phyloP scores from a whole-genome alignment of 2,329 filamentous ascomycete species.

The Ophiosphaerella narmari region DNA sequence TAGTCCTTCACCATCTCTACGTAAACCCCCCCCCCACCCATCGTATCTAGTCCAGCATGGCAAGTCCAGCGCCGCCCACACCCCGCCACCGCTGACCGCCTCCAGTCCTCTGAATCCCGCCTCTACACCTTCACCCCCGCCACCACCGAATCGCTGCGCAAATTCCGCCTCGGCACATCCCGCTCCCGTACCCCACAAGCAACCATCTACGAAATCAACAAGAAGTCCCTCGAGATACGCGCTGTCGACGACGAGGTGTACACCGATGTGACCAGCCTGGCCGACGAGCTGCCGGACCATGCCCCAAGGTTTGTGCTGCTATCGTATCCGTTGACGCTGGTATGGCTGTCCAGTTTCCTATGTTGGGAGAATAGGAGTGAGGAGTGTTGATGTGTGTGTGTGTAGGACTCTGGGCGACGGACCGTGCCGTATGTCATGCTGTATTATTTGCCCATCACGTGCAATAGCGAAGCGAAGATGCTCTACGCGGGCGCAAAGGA shows the following conservation, averaged over 20 bases:
- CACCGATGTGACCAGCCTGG: conserved; percentile 77
- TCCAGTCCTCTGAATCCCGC: conserved; percentile 74
- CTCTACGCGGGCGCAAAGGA: conserved; percentile 95
- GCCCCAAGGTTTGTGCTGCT: conserved; percentile 87
- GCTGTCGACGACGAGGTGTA: conserved; percentile 83
- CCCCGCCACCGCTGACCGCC: too few relatives aligned
- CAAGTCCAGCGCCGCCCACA: conserved; percentile 8
- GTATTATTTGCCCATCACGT: conserved; percentile 92
- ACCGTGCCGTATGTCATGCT: conserved; percentile 93
- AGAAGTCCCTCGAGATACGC: conserved; percentile 85
- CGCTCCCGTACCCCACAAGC: too few relatives aligned
- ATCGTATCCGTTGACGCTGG: conserved; percentile 87
- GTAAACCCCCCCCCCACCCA: too few relatives aligned
- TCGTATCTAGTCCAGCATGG: conserved; percentile 14
- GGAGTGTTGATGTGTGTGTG: not conserved
- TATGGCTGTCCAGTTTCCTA: conserved; percentile 48
- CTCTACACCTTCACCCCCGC: conserved; percentile 92
- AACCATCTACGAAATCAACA: conserved; percentile 73
- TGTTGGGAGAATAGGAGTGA: too few relatives aligned
- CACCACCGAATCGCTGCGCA: conserved; percentile 86
- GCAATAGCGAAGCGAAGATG: conserved; percentile 87
- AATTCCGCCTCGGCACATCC: conserved; percentile 91
- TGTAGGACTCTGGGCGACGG: conserved; percentile 76
- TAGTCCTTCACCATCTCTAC: too few relatives aligned
- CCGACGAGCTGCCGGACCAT: conserved; percentile 89